Conservation (phyloP, 768 basidiomycete genomes). For the Tricholoma saponaceum region DNA sequence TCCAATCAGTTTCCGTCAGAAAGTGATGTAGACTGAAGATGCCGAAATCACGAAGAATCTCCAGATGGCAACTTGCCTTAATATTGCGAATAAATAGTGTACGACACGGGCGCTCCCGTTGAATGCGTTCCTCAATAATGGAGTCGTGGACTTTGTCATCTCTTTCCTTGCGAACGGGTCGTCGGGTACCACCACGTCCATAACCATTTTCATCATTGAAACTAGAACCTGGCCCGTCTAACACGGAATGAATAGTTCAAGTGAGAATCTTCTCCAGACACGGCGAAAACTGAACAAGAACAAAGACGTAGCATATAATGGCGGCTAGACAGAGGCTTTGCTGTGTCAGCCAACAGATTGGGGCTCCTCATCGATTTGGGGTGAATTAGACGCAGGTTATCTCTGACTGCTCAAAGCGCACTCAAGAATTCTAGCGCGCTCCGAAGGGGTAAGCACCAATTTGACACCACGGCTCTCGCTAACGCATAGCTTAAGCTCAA, state of each 20-base stretch:
- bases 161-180: constrained; percentile 64
- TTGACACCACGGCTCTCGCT: constrained; percentile 36
- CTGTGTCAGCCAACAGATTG: constrained; percentile 20
- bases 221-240: constrained; percentile 59
- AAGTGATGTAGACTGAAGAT: constrained; percentile 4
- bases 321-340: constrained; percentile 33
- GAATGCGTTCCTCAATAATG: constrained; percentile 90
- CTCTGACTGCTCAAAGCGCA: constrained; percentile 21
- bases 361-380: constrained; percentile 10
- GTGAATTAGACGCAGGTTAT: constrained; percentile 15
- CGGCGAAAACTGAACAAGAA: constrained; percentile 37
- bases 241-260: constrained; percentile 45
- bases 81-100: constrained; percentile 98
- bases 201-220: constrained; percentile 51
- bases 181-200: constrained; percentile 23
- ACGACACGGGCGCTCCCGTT: constrained; percentile 91
- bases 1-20: constrained; percentile 9
- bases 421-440: constrained; percentile 20
- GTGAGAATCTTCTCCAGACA: constrained; percentile 43
- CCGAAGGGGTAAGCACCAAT: neutral
- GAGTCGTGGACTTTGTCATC: constrained; percentile 90
- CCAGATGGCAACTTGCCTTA: constrained; percentile 66
- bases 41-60: constrained; percentile 13
- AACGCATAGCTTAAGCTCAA: constrained; percentile 45
- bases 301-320: constrained; percentile 41